Evolutionary conservation across 345 rosid species (phyloP).

Genomic region (Punica granatum): DNA sequence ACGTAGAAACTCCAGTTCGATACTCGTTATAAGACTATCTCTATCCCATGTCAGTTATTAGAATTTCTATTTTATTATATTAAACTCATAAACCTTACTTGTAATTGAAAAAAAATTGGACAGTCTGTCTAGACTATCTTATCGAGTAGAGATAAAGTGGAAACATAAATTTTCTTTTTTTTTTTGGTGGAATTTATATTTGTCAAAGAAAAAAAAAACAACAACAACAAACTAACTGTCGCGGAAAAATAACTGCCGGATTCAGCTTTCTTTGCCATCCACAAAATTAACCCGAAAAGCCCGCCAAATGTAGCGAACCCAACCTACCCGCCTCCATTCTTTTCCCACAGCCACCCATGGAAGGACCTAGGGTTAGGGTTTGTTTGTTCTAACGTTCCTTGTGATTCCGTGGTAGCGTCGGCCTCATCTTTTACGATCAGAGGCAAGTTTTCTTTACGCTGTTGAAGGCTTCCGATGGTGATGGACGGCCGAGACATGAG

Average conservation of each 20-base stretch:
- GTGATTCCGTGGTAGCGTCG: background rate
- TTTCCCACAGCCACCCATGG: background rate
- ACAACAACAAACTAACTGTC: background rate
- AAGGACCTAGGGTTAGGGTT: conserved; percentile 1
- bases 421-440: background rate
- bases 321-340: background rate
- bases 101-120: no score
- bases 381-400: background rate
- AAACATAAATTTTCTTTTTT: no score
- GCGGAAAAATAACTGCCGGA: background rate
- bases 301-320: background rate
- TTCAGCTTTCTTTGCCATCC: background rate
- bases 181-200: no score
- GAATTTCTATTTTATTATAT: no score
- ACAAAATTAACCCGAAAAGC: background rate
- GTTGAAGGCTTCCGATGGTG: conserved; percentile 10
- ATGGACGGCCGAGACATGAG: conserved; percentile 22
- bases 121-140: no score
- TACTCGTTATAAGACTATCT: no score
- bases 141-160: no score
- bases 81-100: no score
- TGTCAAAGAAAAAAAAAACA: no score
- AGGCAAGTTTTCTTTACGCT: background rate
- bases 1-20: no score
- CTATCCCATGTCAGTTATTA: no score